Evolutionary conservation across 176 grass and related monocot genomes (phyloP), one percentile per base, ranked within the genome.

Genomic region (Carex cristatella): DNA sequence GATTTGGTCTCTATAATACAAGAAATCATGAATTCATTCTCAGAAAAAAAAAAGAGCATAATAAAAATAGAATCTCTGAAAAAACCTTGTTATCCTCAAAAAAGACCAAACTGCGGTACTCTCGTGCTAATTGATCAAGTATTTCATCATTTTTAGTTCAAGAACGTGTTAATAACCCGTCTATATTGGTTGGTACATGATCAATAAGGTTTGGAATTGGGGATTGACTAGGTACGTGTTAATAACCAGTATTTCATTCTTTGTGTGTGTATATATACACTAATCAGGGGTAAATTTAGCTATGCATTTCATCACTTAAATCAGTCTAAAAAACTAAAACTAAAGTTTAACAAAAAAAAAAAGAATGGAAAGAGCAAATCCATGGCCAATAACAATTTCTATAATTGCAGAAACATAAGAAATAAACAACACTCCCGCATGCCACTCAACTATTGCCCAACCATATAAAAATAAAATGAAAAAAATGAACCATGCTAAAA

Each of bases 301-400:
- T 58, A 30, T 58, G 54, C 30, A 58, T 58, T 75, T 58, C 53
- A 57, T 57, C 23, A 57, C 7, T 58, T 79, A 57, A 56, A 57
- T 79, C 51, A 58, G 27, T 79, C 53, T 79, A 79, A 76, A 76
- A 76, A 76, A 55, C 72, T 76, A 54, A 10, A 76, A 72, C 72
- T 15, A 80, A 81, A 12, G 4, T 61, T 81, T 42, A 6, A 64
- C 3, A 37, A 83, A 68, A 68, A 7, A 55, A 83, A 68, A 68
- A 69, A 66, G 2, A 69, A 31, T 14, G 48, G 15, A 35, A 83
- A 28, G 69, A 30, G 30, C 42, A 69, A 53, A 83, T 46, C 7
- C 69, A 42, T 23, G 19, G 37, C 23, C 33, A 83, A 53, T n/a
- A 69, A 69, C 62, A 68, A 69, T 33, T 67, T 83, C 81, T 83